A percentile compares a stretch with the other conserved stretches of the same genome.
These are phyloP conservation scores for Erigeron philadelphicus DNA, from an alignment of 140 eudicot genomes.

Conservation along the genomic window DNA sequence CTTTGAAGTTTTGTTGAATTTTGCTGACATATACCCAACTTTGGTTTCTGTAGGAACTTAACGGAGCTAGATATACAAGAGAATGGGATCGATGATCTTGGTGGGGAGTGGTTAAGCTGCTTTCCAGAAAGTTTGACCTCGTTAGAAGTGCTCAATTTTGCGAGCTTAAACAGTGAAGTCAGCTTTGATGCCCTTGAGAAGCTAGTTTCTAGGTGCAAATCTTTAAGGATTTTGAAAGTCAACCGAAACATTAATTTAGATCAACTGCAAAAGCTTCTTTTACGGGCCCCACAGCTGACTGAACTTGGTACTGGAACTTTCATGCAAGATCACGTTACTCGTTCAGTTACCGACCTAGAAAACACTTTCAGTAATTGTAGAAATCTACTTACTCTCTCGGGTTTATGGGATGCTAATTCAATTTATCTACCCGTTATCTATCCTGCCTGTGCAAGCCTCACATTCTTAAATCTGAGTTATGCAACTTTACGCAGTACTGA, in stretches of 20 bases:
- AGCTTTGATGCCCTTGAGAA: constrained; percentile 54
- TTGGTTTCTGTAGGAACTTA: constrained; percentile 46
- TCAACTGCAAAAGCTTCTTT: constrained; percentile 51
- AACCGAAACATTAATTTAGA: constrained; percentile 46
- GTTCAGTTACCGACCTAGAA: constrained; percentile 30
- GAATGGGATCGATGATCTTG: constrained; percentile 50
- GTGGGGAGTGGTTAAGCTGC: constrained; percentile 68
- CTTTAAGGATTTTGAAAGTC: constrained; percentile 51
- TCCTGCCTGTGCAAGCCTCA: constrained; percentile 44
- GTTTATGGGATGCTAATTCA: constrained; percentile 62
- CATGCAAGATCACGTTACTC: constrained; percentile 38
- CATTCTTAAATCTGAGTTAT: constrained; percentile 55
- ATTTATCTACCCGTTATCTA: constrained; percentile 48
- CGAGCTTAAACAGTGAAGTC: constrained; percentile 56
- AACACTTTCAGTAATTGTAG: constrained; percentile 42
- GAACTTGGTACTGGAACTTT: constrained; percentile 83
- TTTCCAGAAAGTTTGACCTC: constrained; percentile 60
- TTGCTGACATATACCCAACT: not conserved
- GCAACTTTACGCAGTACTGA: constrained; percentile 44
- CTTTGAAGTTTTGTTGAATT: not conserved
- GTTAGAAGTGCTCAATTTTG: constrained; percentile 52
- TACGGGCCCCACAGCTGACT: constrained; percentile 44
- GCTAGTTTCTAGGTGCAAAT: constrained; percentile 54
- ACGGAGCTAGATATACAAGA: constrained; percentile 69
- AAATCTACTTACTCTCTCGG: constrained; percentile 50